Conservation (phyloP, 2,329 filamentous ascomycete genomes). For the Rutstroemia sp. region DNA sequence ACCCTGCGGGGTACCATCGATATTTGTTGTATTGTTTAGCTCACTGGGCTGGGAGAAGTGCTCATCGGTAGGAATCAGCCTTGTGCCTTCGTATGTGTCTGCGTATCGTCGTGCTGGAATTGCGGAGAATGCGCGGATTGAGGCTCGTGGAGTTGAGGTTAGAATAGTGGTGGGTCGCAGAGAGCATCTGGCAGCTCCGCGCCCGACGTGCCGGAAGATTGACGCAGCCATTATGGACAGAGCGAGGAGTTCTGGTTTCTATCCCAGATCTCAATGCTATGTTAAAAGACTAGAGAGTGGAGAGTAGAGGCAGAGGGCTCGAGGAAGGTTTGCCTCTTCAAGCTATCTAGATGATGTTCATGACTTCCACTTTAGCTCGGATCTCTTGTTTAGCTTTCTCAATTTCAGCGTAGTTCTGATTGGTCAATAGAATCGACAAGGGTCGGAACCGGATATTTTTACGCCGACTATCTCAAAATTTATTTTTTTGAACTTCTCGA, state of each 20-base stretch:
- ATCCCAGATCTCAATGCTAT: constrained; percentile 20
- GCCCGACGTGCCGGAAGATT: constrained; percentile 65
- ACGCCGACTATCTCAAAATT: constrained; percentile 7
- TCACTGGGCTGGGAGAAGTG: constrained; percentile 53
- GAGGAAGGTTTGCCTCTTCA: constrained; percentile 5
- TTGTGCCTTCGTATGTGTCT: constrained; percentile 45
- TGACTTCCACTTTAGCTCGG: constrained; percentile 12
- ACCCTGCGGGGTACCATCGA: constrained; percentile 35
- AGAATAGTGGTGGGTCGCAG: constrained; percentile 34
- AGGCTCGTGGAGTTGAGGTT: constrained; percentile 30
- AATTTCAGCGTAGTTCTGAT: not conserved
- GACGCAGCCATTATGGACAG: constrained; percentile 58
- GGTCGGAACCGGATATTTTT: constrained; percentile 7
- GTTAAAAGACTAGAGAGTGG: constrained; percentile 15
- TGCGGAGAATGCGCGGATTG: constrained; percentile 58
- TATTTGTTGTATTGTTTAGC: constrained; percentile 18
- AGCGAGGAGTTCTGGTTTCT: constrained; percentile 16
- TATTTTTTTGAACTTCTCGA: constrained; percentile 6
- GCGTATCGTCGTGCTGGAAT: constrained; percentile 56
- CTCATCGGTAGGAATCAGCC: constrained; percentile 50
- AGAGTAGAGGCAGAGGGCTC: constrained; percentile 7
- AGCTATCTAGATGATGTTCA: constrained; percentile 16
- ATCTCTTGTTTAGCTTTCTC: constrained; percentile 7
- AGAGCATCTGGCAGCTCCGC: constrained; percentile 61
- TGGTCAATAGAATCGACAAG: not conserved